These are phyloP conservation scores for Botrytis aclada DNA, from an alignment of 2,329 filamentous ascomycete species.

Conservation along the genomic window DNA sequence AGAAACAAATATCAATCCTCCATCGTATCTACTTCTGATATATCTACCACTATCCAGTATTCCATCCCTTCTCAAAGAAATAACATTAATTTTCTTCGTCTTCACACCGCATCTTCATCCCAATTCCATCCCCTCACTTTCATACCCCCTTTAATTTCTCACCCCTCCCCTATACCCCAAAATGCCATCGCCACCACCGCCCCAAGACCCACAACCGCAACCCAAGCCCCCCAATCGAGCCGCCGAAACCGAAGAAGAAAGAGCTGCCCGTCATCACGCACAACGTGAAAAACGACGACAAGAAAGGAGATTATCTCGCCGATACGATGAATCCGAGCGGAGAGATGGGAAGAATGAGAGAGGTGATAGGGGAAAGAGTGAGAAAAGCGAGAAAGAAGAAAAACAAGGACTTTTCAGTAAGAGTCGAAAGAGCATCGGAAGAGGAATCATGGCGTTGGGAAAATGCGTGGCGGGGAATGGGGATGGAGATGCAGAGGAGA, in stretches of 20 bases:
- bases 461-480: no score
- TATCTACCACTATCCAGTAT: neutral
- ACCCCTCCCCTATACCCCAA: neutral
- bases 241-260: neutral
- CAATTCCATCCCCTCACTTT: neutral
- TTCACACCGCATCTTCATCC: neutral
- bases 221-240: neutral
- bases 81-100: neutral
- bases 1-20: neutral
- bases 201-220: neutral
- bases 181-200: neutral
- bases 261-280: neutral
- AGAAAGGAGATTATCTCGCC: neutral
- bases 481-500: neutral
- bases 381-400: neutral
- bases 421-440: constrained; percentile 8
- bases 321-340: neutral
- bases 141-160: no score
- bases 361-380: neutral
- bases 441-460: neutral
- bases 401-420: neutral
- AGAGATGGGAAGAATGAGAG: neutral
- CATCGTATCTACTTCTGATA: neutral
- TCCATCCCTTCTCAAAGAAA: neutral
- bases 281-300: neutral